Evolutionary conservation across 768 basidiomycete genomes (phyloP), one percentile per base, ranked within the genome.

Genomic region (Glaciozyma martinii): DNA sequence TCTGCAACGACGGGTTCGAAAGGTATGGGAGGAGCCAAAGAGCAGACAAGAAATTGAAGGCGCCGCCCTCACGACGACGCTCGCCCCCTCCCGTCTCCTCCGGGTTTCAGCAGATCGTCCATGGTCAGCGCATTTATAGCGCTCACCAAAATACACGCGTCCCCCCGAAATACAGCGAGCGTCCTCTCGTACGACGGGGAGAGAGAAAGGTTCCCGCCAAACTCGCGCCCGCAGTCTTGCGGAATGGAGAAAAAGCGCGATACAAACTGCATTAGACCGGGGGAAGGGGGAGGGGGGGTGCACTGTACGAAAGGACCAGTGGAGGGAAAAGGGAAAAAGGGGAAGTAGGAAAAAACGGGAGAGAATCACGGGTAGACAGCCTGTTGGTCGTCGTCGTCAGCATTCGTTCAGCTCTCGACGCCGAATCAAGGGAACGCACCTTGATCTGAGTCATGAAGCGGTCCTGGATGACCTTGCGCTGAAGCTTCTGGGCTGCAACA

Each of bases 401-500:
- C 55, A n/a, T 40, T 40, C 15, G 37, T n/a, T 21, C 16, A 2
- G 3, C 19, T 33, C 53, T 6, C 23, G 10, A 19, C 23, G 33
- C n/a, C 30, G 32, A 23, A 0, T 21, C 23, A 25, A 19, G 18
- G 27, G 5, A 12, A 56, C 65, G 52, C 53, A 66, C 66, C 43
- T 64, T 50, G 56, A 70, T 60, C 19, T 67, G 59, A 8, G 49
- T 42, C 42, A 60, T 42, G 32, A 60, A 67, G 25, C 57, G 27
- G 15, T 60, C 27, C 3, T 57, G 7, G 29, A 94, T 81, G 77
- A 79, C 83, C 75, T 80, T 82, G 71, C 91, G 77, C 78, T 93
- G 86, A 18, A 93, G 81, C 82, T 94, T 93, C 80, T 90, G 88
- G 62, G 91, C 90, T 16, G 15, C 21, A 3, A 27, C 3, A 23